These are phyloP conservation scores for Saksenaea vasiformis DNA, from an alignment of 371 early-diverging fungal species.

Conservation along the genomic window DNA sequence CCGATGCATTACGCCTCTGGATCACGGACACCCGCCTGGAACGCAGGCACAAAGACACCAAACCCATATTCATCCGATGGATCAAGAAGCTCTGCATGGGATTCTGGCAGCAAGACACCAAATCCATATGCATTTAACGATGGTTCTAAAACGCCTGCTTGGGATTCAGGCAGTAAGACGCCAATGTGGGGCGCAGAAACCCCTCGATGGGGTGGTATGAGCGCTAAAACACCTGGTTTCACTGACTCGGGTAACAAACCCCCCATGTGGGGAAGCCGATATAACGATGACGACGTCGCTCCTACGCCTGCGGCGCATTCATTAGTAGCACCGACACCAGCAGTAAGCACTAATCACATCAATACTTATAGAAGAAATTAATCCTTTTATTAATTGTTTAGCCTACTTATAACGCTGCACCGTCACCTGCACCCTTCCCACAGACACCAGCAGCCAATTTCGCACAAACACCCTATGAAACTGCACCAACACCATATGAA, in stretches of 20 bases:
- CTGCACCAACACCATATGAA: conserved; percentile 36
- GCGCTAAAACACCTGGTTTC: conserved; percentile 70
- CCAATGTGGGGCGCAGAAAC: conserved; percentile 41
- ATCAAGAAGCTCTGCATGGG: conserved; percentile 73
- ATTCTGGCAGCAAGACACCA: conserved; percentile 63
- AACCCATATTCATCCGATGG: conserved; percentile 67
- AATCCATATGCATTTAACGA: conserved; percentile 52
- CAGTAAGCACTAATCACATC: conserved; percentile 22
- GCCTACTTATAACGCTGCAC: conserved; percentile 33
- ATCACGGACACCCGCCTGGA: conserved; percentile 79
- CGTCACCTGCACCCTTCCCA: conserved; percentile 49
- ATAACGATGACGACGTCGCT: conserved; percentile 33
- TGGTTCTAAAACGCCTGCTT: conserved; percentile 75
- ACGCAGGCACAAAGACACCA: conserved; percentile 69
- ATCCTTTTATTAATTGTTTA: conserved; percentile 6
- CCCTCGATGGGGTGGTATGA: conserved; percentile 37
- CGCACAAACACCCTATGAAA: conserved; percentile 39
- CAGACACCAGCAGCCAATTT: conserved; percentile 51
- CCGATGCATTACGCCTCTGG: conserved; percentile 62
- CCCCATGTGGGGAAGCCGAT: conserved; percentile 43
- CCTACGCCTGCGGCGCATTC: conserved; percentile 44
- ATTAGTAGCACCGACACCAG: conserved; percentile 42
- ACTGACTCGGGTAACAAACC: conserved; percentile 59
- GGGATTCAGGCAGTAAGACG: conserved; percentile 65
- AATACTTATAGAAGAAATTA: not conserved